Evolutionary conservation across 2,329 filamentous ascomycete species (phyloP).

Genomic region (Eurotiales sp.): DNA sequence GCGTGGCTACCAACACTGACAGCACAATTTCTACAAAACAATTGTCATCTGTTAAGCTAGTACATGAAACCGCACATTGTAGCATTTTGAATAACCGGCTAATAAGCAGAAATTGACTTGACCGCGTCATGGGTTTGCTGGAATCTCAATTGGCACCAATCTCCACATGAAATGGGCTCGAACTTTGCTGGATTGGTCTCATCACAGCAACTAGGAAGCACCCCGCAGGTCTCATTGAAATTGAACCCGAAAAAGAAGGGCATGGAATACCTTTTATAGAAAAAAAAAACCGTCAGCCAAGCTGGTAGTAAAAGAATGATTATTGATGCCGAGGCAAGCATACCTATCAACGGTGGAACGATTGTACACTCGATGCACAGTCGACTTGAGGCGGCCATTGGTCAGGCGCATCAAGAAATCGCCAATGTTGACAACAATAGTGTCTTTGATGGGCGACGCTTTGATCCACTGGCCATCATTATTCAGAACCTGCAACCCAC

Average conservation of each 20-base stretch:
- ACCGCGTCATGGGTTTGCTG: no score
- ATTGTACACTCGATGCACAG: conserved; percentile 48
- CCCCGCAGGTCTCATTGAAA: conserved; percentile 40
- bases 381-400: conserved; percentile 50
- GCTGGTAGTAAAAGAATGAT: no score
- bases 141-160: no score
- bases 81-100: no score
- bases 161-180: conserved; percentile 51
- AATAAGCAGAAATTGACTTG: no score
- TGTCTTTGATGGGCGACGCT: conserved; percentile 38
- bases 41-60: no score
- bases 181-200: conserved; percentile 48
- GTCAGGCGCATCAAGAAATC: conserved; percentile 52
- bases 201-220: conserved; percentile 42
- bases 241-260: conserved; percentile 57
- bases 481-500: conserved; percentile 44
- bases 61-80: no score
- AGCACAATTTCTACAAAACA: no score
- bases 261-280: conserved; percentile 48
- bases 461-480: conserved; percentile 28
- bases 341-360: no score
- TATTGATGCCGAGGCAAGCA: no score
- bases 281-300: no score
- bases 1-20: no score
- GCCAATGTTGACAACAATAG: conserved; percentile 52